Conservation (phyloP, 2,329 filamentous ascomycete genomes). For the Alternaria gansuensis region DNA sequence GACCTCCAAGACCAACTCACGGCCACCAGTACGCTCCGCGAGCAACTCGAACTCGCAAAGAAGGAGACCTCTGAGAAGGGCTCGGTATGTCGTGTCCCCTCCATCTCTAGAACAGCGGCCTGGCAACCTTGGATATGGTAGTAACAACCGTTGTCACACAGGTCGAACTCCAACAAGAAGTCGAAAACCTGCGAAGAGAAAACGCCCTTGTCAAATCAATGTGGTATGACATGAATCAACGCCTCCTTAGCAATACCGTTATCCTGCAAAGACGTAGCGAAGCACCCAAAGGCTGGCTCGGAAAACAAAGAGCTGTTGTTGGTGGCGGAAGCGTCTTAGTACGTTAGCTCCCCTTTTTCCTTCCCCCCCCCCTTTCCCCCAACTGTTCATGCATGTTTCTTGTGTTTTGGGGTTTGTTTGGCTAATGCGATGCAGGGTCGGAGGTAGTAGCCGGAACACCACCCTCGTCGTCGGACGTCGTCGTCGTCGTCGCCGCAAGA, state of each 20-base stretch:
- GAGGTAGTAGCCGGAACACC: constrained; percentile 7
- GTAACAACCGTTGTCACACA: constrained; percentile 13
- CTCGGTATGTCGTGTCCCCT: constrained; percentile 40
- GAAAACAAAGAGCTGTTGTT: constrained; percentile 74
- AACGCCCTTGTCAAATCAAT: constrained; percentile 81
- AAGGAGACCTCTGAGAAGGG: constrained; percentile 49
- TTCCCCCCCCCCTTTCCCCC: background rate
- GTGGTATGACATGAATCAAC: constrained; percentile 82
- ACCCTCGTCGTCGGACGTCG: background rate
- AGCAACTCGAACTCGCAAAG: constrained; percentile 47
- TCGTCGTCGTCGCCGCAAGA: too few relatives aligned
- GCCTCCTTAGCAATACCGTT: constrained; percentile 84
- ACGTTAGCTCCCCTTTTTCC: constrained; percentile 22
- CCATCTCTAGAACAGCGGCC: background rate
- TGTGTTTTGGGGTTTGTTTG: background rate
- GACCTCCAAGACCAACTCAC: constrained; percentile 46
- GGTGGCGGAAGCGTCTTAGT: constrained; percentile 38
- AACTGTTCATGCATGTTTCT: background rate
- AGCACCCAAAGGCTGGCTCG: constrained; percentile 81
- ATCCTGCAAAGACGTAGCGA: constrained; percentile 78
- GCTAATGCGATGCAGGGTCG: constrained; percentile 15
- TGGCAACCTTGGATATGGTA: constrained; percentile 11
- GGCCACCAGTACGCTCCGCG: constrained; percentile 36
- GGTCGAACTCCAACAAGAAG: constrained; percentile 55
- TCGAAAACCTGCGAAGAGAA: constrained; percentile 78